These are phyloP conservation scores for Rubus idaeus DNA, from an alignment of 306 rosid genomes.

Conservation along the genomic window DNA sequence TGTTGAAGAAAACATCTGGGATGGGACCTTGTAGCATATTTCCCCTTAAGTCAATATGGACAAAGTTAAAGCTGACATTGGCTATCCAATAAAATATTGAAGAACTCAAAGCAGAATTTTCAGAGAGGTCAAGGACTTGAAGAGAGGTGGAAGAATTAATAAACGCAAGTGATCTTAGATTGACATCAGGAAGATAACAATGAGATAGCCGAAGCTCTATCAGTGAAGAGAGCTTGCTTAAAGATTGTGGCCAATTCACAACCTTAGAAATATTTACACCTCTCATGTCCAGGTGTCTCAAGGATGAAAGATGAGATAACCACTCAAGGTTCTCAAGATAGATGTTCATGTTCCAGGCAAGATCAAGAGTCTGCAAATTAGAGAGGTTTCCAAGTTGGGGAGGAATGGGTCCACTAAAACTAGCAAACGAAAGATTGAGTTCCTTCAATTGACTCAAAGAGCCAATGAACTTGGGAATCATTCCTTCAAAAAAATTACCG, in stretches of 20 bases:
- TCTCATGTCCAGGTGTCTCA: neutral
- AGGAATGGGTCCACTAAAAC: neutral
- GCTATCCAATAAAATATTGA: neutral
- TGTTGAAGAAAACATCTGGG: no score
- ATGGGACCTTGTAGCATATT: no score
- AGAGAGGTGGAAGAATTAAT: neutral
- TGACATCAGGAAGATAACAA: no score
- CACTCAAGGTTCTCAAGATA: neutral
- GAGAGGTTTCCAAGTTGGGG: neutral
- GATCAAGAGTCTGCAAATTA: neutral
- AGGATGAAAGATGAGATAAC: neutral
- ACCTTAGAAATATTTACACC: fast-evolving
- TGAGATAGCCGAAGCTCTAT: no score
- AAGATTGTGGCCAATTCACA: neutral
- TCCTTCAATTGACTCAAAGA: neutral
- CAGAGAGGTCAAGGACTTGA: neutral
- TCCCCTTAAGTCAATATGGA: no score
- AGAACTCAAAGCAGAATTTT: neutral
- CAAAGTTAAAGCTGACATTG: no score
- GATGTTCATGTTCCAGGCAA: no score
- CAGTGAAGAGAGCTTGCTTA: neutral
- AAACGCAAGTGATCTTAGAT: neutral
- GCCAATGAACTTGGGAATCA: neutral
- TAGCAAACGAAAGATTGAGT: neutral
- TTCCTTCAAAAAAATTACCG: neutral